phyloP scores from a whole-genome alignment of 106 monocot genomes.

The Vanilla planifolia region DNA sequence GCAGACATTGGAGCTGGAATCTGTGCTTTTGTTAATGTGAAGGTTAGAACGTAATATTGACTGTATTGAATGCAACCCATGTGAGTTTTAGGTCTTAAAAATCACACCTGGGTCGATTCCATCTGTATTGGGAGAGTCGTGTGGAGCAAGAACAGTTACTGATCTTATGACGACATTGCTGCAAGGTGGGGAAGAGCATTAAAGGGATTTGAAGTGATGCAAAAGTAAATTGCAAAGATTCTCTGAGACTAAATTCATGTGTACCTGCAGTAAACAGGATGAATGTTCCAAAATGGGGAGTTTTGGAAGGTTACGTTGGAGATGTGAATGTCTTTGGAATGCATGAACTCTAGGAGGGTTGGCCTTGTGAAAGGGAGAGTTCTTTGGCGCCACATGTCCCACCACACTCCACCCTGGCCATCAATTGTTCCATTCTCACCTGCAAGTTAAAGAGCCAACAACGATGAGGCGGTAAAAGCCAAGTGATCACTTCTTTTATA shows the following conservation, averaged over 20 bases:
- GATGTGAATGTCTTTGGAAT: conserved; percentile 60
- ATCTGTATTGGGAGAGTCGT: conserved; percentile 25
- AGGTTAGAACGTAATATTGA: too few species aligned
- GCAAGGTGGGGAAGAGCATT: not conserved
- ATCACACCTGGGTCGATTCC: conserved; percentile 26
- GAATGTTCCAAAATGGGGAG: conserved; percentile 97
- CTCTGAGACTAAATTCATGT: not conserved
- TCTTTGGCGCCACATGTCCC: conserved; percentile 82
- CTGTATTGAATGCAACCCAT: too few species aligned
- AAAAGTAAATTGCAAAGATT: not conserved
- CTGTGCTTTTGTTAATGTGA: conserved; percentile 13
- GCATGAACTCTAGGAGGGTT: conserved; percentile 59
- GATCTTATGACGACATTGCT: conserved; percentile 8
- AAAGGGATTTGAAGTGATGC: not conserved
- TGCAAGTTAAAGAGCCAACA: conserved; percentile 2
- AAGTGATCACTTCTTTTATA: too few species aligned
- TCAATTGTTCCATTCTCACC: conserved; percentile 92
- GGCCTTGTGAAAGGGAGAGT: conserved; percentile 69
- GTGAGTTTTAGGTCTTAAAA: not conserved
- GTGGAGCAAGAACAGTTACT: conserved; percentile 8
- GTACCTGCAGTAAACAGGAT: conserved; percentile 95
- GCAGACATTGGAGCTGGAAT: conserved; percentile 61
- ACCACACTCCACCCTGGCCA: conserved; percentile 89
- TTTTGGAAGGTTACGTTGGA: conserved; percentile 71
- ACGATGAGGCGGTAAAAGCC: too few species aligned